Base-by-base conservation (phyloP, 163 green algal species). In the Chloromonas sp. region DNA sequence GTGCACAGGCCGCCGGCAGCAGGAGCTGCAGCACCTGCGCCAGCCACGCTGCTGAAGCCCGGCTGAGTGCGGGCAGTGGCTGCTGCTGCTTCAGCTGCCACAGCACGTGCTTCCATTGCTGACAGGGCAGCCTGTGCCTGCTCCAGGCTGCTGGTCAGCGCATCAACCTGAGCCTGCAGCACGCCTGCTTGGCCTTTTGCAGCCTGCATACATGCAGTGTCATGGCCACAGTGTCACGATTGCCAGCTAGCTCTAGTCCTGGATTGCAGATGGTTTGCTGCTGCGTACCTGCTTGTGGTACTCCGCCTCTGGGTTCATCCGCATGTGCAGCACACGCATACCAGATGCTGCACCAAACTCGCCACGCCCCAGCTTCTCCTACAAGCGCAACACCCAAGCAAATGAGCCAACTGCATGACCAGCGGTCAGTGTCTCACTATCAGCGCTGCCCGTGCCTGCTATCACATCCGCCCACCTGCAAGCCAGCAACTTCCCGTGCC, bases 321-420 rank as follows among this genome's bases (percentile, higher is more conserved):
- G 88, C 78, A 95, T 89, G 87, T 97, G 94, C 81, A 97, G 86
- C 81, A 97, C 93, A 2, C 89, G 90, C n/a, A 92, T 92, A 59
- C 84, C 92, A 60, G 84, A 81, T 0, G 83, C 76, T 74, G 93
- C 90, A n/a, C 81, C 74, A 81, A 89, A 94, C 83, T 95, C 92
- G 5, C 92, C 93, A 1, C 85, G 83, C 2, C 89, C 92, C 76
- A 96, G 71, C 58, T 90, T 89, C 76, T 90, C 88, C 90, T 94
- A 87, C 61, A 60, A 5, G 66, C 1, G 15, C 36, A 1, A 62
- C 1, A 59, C 60, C 3, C 14, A 58, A 13, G 58, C 13, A 58
- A n/a, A 81, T 13, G 3, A 58, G 58, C 15, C 3, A 58, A 3
- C 13, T 59, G 81, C 60, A 36, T 3, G n/a, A 62, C 1, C 15